Percentiles rank a stretch among this genome's conserved stretches.
These are phyloP conservation scores for Globisporangium cylindrosporum DNA, from an alignment of 352 stramenopile species.

Conservation along the genomic window DNA sequence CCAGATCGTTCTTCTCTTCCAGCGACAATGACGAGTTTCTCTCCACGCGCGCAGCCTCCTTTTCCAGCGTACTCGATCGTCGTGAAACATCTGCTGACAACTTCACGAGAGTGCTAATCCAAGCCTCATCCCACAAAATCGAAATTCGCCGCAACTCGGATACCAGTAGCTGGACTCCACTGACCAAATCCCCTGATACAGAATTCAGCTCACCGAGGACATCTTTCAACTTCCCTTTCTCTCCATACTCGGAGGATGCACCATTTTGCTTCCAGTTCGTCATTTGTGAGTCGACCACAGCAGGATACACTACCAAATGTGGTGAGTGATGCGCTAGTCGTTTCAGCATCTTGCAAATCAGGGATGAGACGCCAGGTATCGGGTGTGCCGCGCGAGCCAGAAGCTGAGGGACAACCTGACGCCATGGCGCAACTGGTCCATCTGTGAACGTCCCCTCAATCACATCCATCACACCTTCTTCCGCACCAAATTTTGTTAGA, in stretches of 20 bases:
- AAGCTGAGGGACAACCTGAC: slow-evolving; percentile 67
- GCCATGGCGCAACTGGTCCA: slow-evolving; percentile 62
- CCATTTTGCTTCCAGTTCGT: not conserved
- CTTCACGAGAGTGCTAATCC: slow-evolving; percentile 69
- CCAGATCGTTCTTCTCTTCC: slow-evolving; percentile 63
- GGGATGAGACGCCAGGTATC: slow-evolving; percentile 36
- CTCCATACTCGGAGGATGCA: not conserved
- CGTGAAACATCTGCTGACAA: slow-evolving; percentile 69
- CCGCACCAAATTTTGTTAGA: slow-evolving; percentile 58
- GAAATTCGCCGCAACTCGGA: slow-evolving; percentile 76
- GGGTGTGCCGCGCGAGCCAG: slow-evolving; percentile 66
- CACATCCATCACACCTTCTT: slow-evolving; percentile 34
- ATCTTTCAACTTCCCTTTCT: slow-evolving; percentile 25
- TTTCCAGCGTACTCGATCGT: slow-evolving; percentile 65
- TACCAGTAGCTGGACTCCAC: slow-evolving; percentile 59
- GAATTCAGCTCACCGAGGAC: slow-evolving; percentile 44
- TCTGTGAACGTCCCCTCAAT: slow-evolving; percentile 43
- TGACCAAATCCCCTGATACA: slow-evolving; percentile 39
- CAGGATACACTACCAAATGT: slow-evolving; percentile 73
- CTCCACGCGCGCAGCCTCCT: slow-evolving; percentile 66
- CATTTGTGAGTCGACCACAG: slow-evolving; percentile 54
- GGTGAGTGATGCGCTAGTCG: slow-evolving; percentile 60
- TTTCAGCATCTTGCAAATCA: slow-evolving; percentile 58
- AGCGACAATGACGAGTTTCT: slow-evolving; percentile 64
- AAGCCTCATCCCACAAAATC: slow-evolving; percentile 83